Percentiles rank a stretch among this genome's conserved stretches.
Conservation (phyloP, 2,329 filamentous ascomycete genomes). For the Aaosphaeria arxii region DNA sequence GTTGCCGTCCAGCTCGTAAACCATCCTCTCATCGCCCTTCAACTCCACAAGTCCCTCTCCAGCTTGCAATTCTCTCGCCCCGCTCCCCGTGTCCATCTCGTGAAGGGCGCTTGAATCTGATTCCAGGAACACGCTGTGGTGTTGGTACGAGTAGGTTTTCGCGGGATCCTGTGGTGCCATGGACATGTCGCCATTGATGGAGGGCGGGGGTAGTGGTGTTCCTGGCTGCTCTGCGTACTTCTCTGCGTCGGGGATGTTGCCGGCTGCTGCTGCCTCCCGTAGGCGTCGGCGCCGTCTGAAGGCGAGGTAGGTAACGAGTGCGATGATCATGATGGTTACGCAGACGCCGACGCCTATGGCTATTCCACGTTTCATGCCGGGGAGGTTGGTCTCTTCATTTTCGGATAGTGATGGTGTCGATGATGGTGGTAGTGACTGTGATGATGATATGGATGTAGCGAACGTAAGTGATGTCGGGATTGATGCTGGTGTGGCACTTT, state of each 20-base stretch:
- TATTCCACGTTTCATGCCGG: conserved; percentile 28
- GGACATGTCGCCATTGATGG: not conserved
- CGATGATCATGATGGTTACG: conserved; percentile 18
- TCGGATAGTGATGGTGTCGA: not conserved
- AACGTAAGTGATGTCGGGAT: not conserved
- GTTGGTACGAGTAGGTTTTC: too few species aligned
- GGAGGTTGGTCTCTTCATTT: conserved; percentile 6
- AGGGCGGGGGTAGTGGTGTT: not conserved
- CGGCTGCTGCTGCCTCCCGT: not conserved
- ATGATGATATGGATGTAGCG: not conserved
- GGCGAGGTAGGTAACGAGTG: conserved; percentile 17
- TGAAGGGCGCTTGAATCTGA: not conserved
- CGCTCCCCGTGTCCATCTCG: not conserved
- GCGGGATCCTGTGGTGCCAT: not conserved
- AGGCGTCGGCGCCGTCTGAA: conserved; percentile 15
- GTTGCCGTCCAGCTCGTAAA: not conserved
- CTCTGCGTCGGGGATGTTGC: not conserved
- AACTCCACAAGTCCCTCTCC: not conserved
- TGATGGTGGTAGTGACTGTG: not conserved
- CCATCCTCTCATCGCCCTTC: not conserved
- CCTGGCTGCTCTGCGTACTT: not conserved
- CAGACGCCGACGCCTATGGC: conserved; percentile 25
- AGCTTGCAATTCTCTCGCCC: not conserved
- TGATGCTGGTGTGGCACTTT: too few species aligned
- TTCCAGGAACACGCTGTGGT: not conserved